Evolutionary conservation across 495 filamentous ascomycete genomes (phyloP).

Genomic region (Annulohypoxylon bovei): DNA sequence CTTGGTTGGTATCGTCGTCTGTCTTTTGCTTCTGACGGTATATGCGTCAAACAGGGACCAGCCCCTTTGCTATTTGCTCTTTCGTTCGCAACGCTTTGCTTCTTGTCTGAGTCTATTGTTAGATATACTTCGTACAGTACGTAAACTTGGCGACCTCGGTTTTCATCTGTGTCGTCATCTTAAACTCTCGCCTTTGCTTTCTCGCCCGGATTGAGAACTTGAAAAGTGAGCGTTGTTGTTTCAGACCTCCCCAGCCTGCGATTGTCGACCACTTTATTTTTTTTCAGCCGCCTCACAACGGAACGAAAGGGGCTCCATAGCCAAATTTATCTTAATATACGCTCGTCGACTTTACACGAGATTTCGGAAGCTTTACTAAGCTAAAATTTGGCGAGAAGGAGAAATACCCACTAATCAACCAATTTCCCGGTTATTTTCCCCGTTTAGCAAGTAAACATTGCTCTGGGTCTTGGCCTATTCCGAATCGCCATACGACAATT

Average conservation of each 20-base stretch:
- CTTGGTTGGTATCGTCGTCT: slow-evolving; percentile 16
- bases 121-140: slow-evolving; percentile 39
- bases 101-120: slow-evolving; percentile 32
- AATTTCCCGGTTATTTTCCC: slow-evolving; percentile 2
- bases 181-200: slow-evolving; percentile 35
- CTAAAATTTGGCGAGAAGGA: neutral
- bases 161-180: slow-evolving; percentile 36
- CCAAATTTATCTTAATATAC: slow-evolving; percentile 14
- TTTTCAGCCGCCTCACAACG: slow-evolving; percentile 29
- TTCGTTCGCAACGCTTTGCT: slow-evolving; percentile 13
- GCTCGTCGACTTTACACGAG: neutral
- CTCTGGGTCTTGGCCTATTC: slow-evolving; percentile 12
- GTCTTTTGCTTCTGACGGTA: slow-evolving; percentile 26
- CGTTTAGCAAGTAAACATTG: slow-evolving; percentile 12
- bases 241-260: slow-evolving; percentile 33
- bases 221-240: slow-evolving; percentile 26
- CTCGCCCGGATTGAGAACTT: slow-evolving; percentile 10
- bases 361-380: neutral
- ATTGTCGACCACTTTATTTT: slow-evolving; percentile 13
- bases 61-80: slow-evolving; percentile 6
- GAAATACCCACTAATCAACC: slow-evolving; percentile 2
- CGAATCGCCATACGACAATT: slow-evolving; percentile 9
- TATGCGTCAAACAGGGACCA: slow-evolving; percentile 30
- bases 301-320: slow-evolving; percentile 9
- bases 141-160: slow-evolving; percentile 30